phyloP scores from a whole-genome alignment of 225 moss, liverwort and hornwort species.

The Physcomitrium patens region DNA sequence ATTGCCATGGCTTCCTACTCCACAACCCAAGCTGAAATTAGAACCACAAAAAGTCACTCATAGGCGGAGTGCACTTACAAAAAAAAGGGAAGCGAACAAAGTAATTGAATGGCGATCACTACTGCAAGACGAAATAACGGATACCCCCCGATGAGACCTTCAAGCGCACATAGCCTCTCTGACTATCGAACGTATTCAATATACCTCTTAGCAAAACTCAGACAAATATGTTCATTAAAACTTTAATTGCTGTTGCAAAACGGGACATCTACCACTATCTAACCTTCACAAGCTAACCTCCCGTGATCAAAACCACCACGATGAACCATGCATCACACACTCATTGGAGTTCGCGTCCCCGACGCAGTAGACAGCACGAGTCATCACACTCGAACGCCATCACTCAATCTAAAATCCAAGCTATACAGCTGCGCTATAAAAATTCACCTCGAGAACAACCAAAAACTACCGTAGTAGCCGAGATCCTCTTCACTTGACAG shows the following conservation, averaged over 20 bases:
- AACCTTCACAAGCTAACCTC: neutral
- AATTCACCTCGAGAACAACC: neutral
- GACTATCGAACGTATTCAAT: neutral
- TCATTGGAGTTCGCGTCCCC: neutral
- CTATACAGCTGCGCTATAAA: neutral
- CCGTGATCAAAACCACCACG: neutral
- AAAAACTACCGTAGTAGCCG: neutral
- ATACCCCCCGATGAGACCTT: neutral
- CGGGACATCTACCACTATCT: neutral
- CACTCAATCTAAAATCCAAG: neutral
- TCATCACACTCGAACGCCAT: neutral
- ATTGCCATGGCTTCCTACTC: slow-evolving; percentile 35
- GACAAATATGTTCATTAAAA: slow-evolving; percentile 24
- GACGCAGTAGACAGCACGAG: neutral
- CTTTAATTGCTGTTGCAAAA: neutral
- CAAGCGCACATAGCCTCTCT: neutral
- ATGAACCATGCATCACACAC: slow-evolving; percentile 6
- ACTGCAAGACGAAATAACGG: neutral
- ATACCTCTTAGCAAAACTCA: slow-evolving; percentile 14
- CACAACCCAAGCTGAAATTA: slow-evolving; percentile 1
- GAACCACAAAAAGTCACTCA: slow-evolving; percentile 6
- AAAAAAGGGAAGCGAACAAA: neutral
- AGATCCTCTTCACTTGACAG: neutral
- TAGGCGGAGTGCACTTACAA: neutral
- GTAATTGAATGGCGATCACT: neutral